Evolutionary conservation across 2,329 filamentous ascomycete species (phyloP), one percentile per base, ranked within the genome.

Genomic region (Parastagonospora avenae): DNA sequence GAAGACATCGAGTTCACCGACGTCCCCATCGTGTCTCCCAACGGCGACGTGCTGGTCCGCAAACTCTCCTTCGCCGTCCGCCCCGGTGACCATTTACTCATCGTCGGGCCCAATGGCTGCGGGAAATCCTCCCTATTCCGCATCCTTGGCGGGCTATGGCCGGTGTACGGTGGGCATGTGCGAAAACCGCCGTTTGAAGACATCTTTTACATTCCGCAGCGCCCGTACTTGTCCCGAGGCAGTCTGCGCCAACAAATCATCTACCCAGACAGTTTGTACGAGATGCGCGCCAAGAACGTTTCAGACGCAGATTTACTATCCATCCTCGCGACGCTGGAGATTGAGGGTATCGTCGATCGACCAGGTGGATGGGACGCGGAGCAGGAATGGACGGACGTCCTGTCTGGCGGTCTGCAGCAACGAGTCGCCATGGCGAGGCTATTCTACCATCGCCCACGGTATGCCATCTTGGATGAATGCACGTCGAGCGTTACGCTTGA

Each of bases 121-220:
- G 94, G 94, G 36, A 99, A 99, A 75, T 96, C 91, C 0, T 95
- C 90, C 12, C 82, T 99, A 2, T 99, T 99, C 83, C 87, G 94
- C 32, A 99, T 99, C 62, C 84, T 99, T 1, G 94, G 94, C 54
- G 94, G 94, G 0, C 81, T 99, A 2, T 99, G 94, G 94, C 94
- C 94, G 12, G 94, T 97, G 10, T 99, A 99, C 74, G 93, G 94
- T 59, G 94, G 94, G 44, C 91, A 85, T 1, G 94, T 99, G 15
- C 83, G 91, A 66, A 97, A 97, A 73, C 94, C 94, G 1, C 87
- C 90, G 1, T 94, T 93, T 66, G 86, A 90, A 60, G 89, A 94
- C 70, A 97, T 99, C 70, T 99, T 97, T 77, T 99, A 99, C 77
- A 95, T 99, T 59, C 94, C 94, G 0, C 94, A 99, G 70, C 86